Evolutionary conservation across 495 filamentous ascomycete genomes (phyloP).

Genomic region (Podospora pseudopauciseta): DNA sequence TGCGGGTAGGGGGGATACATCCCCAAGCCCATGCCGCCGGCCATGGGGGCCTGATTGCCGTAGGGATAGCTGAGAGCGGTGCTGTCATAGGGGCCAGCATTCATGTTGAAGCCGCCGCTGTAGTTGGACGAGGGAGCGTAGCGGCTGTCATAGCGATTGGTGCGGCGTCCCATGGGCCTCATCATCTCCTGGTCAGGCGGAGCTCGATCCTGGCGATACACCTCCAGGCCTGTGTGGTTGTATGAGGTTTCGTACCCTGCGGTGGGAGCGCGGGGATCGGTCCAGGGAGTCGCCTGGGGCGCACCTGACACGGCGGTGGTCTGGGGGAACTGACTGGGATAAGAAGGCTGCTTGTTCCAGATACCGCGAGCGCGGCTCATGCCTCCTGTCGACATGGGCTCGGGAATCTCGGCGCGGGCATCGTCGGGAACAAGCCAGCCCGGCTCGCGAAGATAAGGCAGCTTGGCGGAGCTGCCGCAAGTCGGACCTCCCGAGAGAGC

Average conservation of each 20-base stretch:
- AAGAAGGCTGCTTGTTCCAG: conserved; percentile 51
- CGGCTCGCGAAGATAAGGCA: conserved; percentile 52
- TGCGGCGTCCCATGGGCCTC: conserved; percentile 36
- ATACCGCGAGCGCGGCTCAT: conserved; percentile 60
- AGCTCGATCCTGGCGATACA: conserved; percentile 44
- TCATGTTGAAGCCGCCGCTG: conserved; percentile 25
- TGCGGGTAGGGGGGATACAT: conserved; percentile 63
- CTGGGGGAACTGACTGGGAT: conserved; percentile 32
- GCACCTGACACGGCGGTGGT: conserved; percentile 34
- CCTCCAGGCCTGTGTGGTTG: conserved; percentile 30
- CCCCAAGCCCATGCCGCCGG: conserved; percentile 39
- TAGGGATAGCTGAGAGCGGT: conserved; percentile 25
- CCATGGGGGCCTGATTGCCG: conserved; percentile 29
- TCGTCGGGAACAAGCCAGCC: conserved; percentile 66
- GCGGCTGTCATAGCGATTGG: conserved; percentile 45
- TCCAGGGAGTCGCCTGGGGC: conserved; percentile 38
- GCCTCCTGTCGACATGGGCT: conserved; percentile 55
- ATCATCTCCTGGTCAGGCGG: conserved; percentile 45
- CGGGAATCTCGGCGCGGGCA: conserved; percentile 60
- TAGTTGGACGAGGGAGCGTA: conserved; percentile 31
- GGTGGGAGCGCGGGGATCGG: conserved; percentile 35
- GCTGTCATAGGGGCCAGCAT: conserved; percentile 36
- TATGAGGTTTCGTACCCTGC: conserved; percentile 31
- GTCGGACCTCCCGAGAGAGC: conserved; percentile 31
- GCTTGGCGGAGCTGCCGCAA: conserved; percentile 51